Percentiles rank a stretch among this genome's conserved stretches.
Evolutionary conservation across 495 filamentous ascomycete species (phyloP).

Genomic region (Neurospora sp.): DNA sequence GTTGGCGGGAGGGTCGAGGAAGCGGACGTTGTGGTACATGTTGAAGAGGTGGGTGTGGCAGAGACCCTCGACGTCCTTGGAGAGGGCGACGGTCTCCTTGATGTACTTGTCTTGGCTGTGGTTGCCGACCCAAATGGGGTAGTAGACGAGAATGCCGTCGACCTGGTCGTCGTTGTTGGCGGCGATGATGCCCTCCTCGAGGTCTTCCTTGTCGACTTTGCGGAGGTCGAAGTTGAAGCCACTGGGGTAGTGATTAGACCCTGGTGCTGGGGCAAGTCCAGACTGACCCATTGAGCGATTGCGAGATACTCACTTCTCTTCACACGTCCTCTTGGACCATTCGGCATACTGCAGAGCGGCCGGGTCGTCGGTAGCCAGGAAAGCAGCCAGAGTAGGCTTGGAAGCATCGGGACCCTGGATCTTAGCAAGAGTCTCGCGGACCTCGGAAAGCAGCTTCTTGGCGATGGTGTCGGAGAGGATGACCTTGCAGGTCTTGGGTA

Average conservation of each 20-base stretch:
- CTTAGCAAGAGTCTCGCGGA: conserved; percentile 57
- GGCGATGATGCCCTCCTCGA: conserved; percentile 74
- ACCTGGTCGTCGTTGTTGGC: conserved; percentile 71
- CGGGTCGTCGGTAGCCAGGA: conserved; percentile 85
- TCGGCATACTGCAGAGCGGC: conserved; percentile 88
- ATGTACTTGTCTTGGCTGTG: conserved; percentile 82
- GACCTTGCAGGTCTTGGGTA: conserved; percentile 74
- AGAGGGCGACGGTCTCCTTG: conserved; percentile 81
- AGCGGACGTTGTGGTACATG: conserved; percentile 98
- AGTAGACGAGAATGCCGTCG: conserved; percentile 96
- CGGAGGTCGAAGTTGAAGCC: conserved; percentile 83
- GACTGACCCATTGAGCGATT: neutral
- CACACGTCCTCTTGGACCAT: conserved; percentile 92
- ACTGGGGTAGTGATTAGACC: conserved; percentile 33
- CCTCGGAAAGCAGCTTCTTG: conserved; percentile 67
- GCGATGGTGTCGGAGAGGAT: conserved; percentile 78
- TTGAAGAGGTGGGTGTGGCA: conserved; percentile 93
- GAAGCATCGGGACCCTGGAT: conserved; percentile 39
- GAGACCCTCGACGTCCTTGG: conserved; percentile 93
- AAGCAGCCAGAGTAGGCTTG: conserved; percentile 74
- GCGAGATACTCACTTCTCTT: conserved; percentile 65
- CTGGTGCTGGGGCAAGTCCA: neutral
- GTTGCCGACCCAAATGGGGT: conserved; percentile 76
- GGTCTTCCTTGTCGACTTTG: conserved; percentile 68
- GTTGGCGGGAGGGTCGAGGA: conserved; percentile 67